Evolutionary conservation across 148 eudicot genomes (phyloP), one percentile per base, ranked within the genome.

Genomic region (Camellia japonica): DNA sequence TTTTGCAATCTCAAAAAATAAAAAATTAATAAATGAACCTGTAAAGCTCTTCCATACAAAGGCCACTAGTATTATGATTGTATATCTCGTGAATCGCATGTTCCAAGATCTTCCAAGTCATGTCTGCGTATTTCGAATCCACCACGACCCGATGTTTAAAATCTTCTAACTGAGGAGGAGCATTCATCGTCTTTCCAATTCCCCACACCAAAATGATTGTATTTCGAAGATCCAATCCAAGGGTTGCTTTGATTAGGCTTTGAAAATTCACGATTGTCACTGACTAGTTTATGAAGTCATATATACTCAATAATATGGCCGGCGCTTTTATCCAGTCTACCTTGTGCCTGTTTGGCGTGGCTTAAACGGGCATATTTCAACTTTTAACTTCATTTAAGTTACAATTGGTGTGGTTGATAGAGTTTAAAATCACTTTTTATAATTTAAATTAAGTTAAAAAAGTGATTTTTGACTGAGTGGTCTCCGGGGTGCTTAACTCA

Each of bases 11-110:
- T 18, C 51, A 4, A 43, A 3, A 52, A 9, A 6, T 3, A 11
- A 0, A 30, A 30, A 1, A 1, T 30, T 30, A 51, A 74, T 49
- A 66, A 51, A 55, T 18, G 44, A 52, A 91, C 94, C 94, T 87
- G 81, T 91, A 88, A 46, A 91, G 90, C 87, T 91, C 95, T 84
- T 91, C 93, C 51, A 91, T 90, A 78, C 93, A 88, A 61, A 91
- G 93, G 51, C 87, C 88, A 78, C 90, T 90, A 13, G 95, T 89
- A 79, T 92, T 92, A 60, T 87, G 89, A 81, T 90, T 92, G 73
- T 90, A 92, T 74, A 92, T 92, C 86, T 92, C 90, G 76, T 85
- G 87, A 76, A 92, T 92, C 51, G 95, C 93, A 74, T 92, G 91
- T 65, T 92, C 95, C 76, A 92, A 69, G 19, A 87, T 79, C 80